Evolutionary conservation across 2,329 filamentous ascomycete species (phyloP).

Genomic region (Cordyceps farinosa): DNA sequence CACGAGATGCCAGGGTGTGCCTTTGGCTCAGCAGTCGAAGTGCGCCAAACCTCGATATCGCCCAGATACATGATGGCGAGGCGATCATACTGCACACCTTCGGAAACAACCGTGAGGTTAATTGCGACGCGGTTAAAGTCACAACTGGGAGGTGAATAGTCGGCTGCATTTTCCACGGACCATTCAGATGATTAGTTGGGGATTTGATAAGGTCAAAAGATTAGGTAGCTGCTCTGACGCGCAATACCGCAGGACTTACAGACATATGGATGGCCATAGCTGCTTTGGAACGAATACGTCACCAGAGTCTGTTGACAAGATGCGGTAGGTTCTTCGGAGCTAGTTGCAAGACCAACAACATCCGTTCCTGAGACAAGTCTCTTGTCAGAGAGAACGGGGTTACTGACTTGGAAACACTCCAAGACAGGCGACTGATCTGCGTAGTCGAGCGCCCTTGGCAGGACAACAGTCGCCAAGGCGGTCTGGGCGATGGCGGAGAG

Average conservation of each 20-base stretch:
- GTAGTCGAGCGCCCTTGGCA: neutral
- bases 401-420: slow-evolving; percentile 66
- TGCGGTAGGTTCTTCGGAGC: neutral
- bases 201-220: neutral
- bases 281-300: slow-evolving; percentile 66
- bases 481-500: neutral
- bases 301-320: slow-evolving; percentile 59
- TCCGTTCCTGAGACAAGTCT: slow-evolving; percentile 28
- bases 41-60: slow-evolving; percentile 77
- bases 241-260: slow-evolving; percentile 44
- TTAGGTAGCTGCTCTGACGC: neutral
- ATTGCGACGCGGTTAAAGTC: slow-evolving; percentile 71
- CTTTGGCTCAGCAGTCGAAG: slow-evolving; percentile 77
- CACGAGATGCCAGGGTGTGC: slow-evolving; percentile 63
- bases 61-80: slow-evolving; percentile 72
- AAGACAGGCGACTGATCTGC: slow-evolving; percentile 11
- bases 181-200: neutral
- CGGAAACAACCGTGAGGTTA: slow-evolving; percentile 70
- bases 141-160: slow-evolving; percentile 64
- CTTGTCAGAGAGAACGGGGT: slow-evolving; percentile 56
- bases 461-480: neutral
- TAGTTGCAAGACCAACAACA: slow-evolving; percentile 8
- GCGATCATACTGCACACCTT: slow-evolving; percentile 72
- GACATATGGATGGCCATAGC: slow-evolving; percentile 71
- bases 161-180: slow-evolving; percentile 37